phyloP scores from a whole-genome alignment of 352 stramenopile species.

The Pythium plurisporium region DNA sequence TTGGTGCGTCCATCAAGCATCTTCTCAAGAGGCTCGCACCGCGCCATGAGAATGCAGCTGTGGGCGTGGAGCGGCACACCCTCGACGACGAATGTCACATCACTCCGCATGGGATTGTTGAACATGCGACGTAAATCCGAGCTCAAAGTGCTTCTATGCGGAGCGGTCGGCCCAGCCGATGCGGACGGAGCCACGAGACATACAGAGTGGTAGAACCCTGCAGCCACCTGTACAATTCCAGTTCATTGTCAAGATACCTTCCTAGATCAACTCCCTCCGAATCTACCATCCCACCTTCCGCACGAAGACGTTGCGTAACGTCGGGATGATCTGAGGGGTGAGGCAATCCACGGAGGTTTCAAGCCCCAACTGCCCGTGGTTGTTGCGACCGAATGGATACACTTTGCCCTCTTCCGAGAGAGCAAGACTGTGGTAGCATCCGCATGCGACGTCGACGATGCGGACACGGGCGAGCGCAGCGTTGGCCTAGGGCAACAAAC shows the following conservation, averaged over 20 bases:
- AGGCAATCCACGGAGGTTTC: slow-evolving; percentile 68
- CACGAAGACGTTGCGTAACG: slow-evolving; percentile 49
- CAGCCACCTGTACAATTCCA: slow-evolving; percentile 59
- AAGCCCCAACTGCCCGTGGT: slow-evolving; percentile 90
- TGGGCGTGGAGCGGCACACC: slow-evolving; percentile 66
- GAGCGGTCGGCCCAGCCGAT: neutral
- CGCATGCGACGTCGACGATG: slow-evolving; percentile 73
- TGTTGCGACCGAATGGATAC: slow-evolving; percentile 92
- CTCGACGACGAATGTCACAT: slow-evolving; percentile 85
- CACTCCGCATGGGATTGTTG: slow-evolving; percentile 78
- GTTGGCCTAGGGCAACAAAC: slow-evolving; percentile 31
- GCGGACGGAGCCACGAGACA: slow-evolving; percentile 35
- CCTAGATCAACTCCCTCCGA: too few species aligned
- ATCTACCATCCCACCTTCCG: too few species aligned
- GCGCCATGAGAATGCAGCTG: slow-evolving; percentile 82
- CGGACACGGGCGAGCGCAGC: slow-evolving; percentile 43
- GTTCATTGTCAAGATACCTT: too few species aligned
- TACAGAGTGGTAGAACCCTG: slow-evolving; percentile 91
- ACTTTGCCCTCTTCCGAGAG: slow-evolving; percentile 84
- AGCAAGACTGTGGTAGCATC: slow-evolving; percentile 82
- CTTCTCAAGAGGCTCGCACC: slow-evolving; percentile 86
- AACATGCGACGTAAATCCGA: slow-evolving; percentile 74
- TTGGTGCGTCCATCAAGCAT: slow-evolving; percentile 89
- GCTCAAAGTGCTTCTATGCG: slow-evolving; percentile 39
- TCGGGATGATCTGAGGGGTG: slow-evolving; percentile 68